These are phyloP conservation scores for Penicillium aurantiogriseum DNA, from an alignment of 2,329 filamentous ascomycete species.

Conservation along the genomic window DNA sequence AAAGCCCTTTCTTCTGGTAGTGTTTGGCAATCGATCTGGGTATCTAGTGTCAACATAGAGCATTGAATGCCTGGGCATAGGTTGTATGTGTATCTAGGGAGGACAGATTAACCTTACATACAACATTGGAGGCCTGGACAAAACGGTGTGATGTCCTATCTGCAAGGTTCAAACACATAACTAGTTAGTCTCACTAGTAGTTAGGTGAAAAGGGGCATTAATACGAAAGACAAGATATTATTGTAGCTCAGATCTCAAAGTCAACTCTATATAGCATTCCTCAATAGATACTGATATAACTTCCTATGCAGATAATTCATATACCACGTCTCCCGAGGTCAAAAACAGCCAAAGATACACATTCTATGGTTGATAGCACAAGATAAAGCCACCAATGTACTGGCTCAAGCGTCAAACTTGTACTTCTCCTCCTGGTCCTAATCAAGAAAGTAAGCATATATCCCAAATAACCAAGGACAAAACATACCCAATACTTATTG, in stretches of 20 bases:
- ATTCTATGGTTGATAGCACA: background rate
- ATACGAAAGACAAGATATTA: background rate
- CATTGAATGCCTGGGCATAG: background rate
- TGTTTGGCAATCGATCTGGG: background rate
- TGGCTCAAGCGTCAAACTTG: conserved; percentile 10
- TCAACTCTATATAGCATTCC: background rate
- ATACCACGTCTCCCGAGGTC: background rate
- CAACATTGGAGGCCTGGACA: background rate
- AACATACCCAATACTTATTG: conserved; percentile 43
- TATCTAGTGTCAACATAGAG: background rate
- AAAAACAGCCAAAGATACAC: background rate
- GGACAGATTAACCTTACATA: background rate
- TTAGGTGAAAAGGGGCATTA: background rate
- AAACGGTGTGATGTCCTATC: background rate
- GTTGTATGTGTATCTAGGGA: background rate
- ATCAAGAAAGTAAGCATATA: conserved; percentile 29
- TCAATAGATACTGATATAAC: background rate
- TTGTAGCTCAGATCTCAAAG: background rate
- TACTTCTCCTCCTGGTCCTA: conserved; percentile 22
- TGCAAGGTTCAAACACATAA: background rate
- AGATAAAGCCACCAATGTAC: background rate
- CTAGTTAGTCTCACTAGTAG: background rate
- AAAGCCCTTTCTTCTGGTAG: background rate
- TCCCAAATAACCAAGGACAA: background rate
- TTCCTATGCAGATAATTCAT: background rate